Evolutionary conservation across 2,329 filamentous ascomycete genomes (phyloP), one percentile per base, ranked within the genome.

Genomic region (Colletotrichum sp.): DNA sequence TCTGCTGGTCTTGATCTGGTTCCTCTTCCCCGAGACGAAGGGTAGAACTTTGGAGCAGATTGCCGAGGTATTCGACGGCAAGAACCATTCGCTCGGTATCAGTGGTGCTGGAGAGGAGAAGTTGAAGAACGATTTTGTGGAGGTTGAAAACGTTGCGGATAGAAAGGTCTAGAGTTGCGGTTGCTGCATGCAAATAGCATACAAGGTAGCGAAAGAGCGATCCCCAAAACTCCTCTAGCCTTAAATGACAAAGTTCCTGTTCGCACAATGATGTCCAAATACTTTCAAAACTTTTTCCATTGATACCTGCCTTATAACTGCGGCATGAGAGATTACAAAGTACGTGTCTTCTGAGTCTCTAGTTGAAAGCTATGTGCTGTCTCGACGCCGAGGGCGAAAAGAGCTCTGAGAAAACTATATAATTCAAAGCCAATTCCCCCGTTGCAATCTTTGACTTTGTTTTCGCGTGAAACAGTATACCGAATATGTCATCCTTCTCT

Each of bases 1-100:
- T 22, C 80, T 71, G 30, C 77, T 68, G 72, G 75, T 32, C 16
- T 57, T 79, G 5, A 72, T 80, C 24, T 83, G 80, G 66, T 77
- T 82, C 13, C 77, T 79, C 59, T 78, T 82, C 63, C 80, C 80
- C 0, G 82, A 83, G 76, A 83, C 80, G 8, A 83, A 82, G 77
- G 79, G 75, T 2, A 57, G 68, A 12, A 78, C 78, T 6, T 63
- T 80, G 16, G 79, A 80, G 67, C 77, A 80, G 70, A 72, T 79
- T 32, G 75, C 77, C 32, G 75, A 72, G 28, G 39, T 79, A 1
- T 79, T 79, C 52, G 65, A 79, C 26, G 75, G 72, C 64, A 69
- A 76, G 63, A 78, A 71, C 24, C 73, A 75, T 22, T 13, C 32
- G 3, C 24, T 69, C 3, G 73, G 64, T 5, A 34, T 28, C 24